Percentiles rank a stretch among this genome's conserved stretches.
Evolutionary conservation across 345 rosid genomes (phyloP).

Genomic region (Bruguiera gymnorhiza): DNA sequence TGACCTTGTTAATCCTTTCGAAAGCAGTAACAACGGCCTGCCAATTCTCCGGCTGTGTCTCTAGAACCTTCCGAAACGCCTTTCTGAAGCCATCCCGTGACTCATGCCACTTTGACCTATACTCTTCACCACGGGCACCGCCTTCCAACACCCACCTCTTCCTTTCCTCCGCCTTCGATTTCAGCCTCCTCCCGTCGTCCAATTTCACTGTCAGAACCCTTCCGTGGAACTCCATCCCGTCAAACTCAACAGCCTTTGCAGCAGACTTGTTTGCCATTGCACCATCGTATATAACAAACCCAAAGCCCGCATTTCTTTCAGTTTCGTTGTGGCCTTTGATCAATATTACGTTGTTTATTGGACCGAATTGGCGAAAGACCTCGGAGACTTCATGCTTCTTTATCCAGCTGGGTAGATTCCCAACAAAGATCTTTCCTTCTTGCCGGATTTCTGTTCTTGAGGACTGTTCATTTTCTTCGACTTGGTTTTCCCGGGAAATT

Average conservation of each 20-base stretch:
- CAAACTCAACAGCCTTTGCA: constrained; percentile 77
- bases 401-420: constrained; percentile 84
- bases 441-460: constrained; percentile 45
- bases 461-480: constrained; percentile 12
- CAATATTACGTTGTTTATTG: constrained; percentile 60
- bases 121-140: constrained; percentile 36
- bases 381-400: constrained; percentile 65
- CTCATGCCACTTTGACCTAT: constrained; percentile 75
- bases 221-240: constrained; percentile 88
- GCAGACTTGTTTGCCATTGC: constrained; percentile 55
- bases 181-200: constrained; percentile 80
- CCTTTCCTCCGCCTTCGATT: constrained; percentile 58
- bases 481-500: constrained; percentile 15
- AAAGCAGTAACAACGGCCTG: constrained; percentile 84
- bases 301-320: constrained; percentile 79
- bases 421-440: constrained; percentile 78
- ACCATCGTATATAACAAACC: constrained; percentile 67
- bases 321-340: constrained; percentile 63
- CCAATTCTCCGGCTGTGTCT: constrained; percentile 81
- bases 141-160: constrained; percentile 69
- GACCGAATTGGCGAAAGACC: constrained; percentile 86
- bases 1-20: constrained; percentile 79
- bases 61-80: constrained; percentile 51
- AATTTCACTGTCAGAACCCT: constrained; percentile 84
- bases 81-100: constrained; percentile 63